A percentile compares a stretch with the other conserved stretches of the same genome.
Evolutionary conservation across 805 yeast genomes (phyloP).

Genomic region (Wickerhamomyces queroliae): DNA sequence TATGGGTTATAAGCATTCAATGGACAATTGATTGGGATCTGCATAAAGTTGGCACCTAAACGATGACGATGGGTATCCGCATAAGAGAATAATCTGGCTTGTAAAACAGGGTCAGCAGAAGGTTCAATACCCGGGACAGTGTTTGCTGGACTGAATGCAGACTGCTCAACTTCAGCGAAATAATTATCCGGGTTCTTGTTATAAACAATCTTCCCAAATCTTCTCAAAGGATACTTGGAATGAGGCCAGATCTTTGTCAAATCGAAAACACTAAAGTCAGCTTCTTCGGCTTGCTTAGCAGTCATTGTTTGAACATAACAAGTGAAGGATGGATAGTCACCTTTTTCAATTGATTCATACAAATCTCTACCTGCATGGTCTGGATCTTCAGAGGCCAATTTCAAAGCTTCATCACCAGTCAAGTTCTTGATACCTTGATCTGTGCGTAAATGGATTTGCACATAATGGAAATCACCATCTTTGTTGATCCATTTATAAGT

Average conservation of each 20-base stretch:
- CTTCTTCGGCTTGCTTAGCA: slow-evolving; percentile 65
- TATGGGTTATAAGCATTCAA: slow-evolving; percentile 57
- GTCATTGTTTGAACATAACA: slow-evolving; percentile 85
- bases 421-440: slow-evolving; percentile 55
- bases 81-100: slow-evolving; percentile 74
- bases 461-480: slow-evolving; percentile 72
- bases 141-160: slow-evolving; percentile 80
- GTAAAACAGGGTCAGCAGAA: slow-evolving; percentile 81
- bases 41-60: slow-evolving; percentile 66
- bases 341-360: slow-evolving; percentile 70
- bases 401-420: slow-evolving; percentile 55
- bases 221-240: slow-evolving; percentile 75
- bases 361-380: slow-evolving; percentile 78
- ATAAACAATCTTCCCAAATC: slow-evolving; percentile 72
- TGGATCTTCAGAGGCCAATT: slow-evolving; percentile 70
- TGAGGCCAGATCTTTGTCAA: slow-evolving; percentile 93
- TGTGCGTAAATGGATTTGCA: slow-evolving; percentile 67
- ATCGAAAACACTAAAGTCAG: slow-evolving; percentile 80
- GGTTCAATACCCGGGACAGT: slow-evolving; percentile 79
- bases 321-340: slow-evolving; percentile 81
- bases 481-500: slow-evolving; percentile 75
- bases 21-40: slow-evolving; percentile 90
- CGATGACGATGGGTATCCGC: slow-evolving; percentile 85
- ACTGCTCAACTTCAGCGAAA: slow-evolving; percentile 84
- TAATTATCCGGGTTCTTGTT: slow-evolving; percentile 83